A percentile compares a stretch with the other conserved stretches of the same genome.
Evolutionary conservation across 2,329 filamentous ascomycete species (phyloP).

Genomic region (Curvularia spicifera): DNA sequence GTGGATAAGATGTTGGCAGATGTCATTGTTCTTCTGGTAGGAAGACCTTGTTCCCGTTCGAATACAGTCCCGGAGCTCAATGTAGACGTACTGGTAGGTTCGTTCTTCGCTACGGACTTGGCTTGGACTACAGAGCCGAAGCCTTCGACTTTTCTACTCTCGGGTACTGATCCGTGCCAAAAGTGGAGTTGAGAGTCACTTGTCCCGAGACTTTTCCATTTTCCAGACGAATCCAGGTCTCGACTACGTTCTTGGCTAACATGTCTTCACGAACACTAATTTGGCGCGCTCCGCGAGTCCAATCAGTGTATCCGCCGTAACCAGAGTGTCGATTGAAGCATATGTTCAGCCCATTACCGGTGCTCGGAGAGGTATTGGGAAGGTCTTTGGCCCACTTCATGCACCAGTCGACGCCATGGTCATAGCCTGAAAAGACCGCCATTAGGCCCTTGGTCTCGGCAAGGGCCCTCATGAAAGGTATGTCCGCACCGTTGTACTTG

Average conservation of each 20-base stretch:
- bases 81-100: not conserved
- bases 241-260: conserved; percentile 52
- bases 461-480: conserved; percentile 68
- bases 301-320: conserved; percentile 72
- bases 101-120: not conserved
- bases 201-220: conserved; percentile 59
- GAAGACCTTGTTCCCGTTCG: not conserved
- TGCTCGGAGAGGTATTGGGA: conserved; percentile 38
- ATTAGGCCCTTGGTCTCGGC: conserved; percentile 58
- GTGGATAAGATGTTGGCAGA: not conserved
- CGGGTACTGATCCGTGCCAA: conserved; percentile 63
- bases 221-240: conserved; percentile 69
- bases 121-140: conserved; percentile 14
- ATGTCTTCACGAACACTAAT: conserved; percentile 57
- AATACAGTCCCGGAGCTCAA: not conserved
- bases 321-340: conserved; percentile 72
- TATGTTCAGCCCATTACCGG: conserved; percentile 54
- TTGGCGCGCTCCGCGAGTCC: conserved; percentile 66
- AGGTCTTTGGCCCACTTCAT: conserved; percentile 49
- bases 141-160: conserved; percentile 18
- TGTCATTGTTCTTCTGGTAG: no score
- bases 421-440: conserved; percentile 67
- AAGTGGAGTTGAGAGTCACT: conserved; percentile 66
- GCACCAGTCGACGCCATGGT: conserved; percentile 59
- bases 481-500: conserved; percentile 58